Evolutionary conservation across 2,329 filamentous ascomycete genomes (phyloP), one percentile per base, ranked within the genome.

Genomic region (Hyphodiscus sp.): DNA sequence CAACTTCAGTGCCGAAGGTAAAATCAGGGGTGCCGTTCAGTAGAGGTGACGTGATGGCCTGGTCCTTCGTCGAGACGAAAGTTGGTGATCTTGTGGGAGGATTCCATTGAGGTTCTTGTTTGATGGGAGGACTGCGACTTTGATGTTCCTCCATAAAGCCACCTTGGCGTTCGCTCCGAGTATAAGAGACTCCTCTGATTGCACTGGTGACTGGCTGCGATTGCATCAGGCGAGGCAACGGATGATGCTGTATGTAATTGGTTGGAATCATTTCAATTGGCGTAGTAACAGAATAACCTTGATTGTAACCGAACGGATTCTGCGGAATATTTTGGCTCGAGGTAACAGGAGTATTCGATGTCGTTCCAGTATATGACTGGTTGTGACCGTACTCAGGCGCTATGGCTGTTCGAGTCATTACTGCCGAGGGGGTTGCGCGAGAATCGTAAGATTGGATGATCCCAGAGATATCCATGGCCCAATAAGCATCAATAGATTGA

Each of bases 1-100:
- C 91, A 41, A 96, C 84, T 55, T 89, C 82, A 0, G 91, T 96
- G n/a, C 81, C 79, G 67, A 91, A 92, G 56, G 80, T 77, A 41
- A 82, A 72, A n/a, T 80, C 74, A 11, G 50, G 45, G 13, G 54
- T 33, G 1, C 54, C 50, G 19, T 51, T 53, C 10, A 55, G 50
- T 13, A 50, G 18, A 7, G 45, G 52, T 7, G 58, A 49, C 6
- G 46, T 44, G 13, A 59, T 53, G 9, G 45, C 50, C 44, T 59
- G 59, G 44, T 45, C 53, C 20, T 45, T 60, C 4, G 57, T 53
- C 8, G 56, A 41, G 26, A 47, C 50, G 19, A 55, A 57, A 20
- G 41, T 50, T 16, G 59, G 47, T 33, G 62, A 58, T 33, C 60
- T 57, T 47, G 56, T 58, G 41, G 57, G 55, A n/a, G 45, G 45